Base-by-base conservation (phyloP, 768 basidiomycete species). In the Dioszegia crocea region DNA sequence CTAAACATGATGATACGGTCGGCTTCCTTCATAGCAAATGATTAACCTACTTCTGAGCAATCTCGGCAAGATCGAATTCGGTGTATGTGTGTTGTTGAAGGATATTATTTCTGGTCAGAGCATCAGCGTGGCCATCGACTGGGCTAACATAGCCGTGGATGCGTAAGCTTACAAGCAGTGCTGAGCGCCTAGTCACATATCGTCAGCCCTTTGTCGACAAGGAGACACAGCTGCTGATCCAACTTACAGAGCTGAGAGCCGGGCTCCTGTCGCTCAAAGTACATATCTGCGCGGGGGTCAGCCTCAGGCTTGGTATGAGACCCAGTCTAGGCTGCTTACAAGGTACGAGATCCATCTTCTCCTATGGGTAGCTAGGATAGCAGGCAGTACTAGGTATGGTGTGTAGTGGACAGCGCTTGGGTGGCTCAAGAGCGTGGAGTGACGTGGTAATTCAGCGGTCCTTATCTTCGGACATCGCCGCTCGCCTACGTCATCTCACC, bases 51-150 rank as follows among this genome's bases (percentile, higher is more conserved):
- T 65, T 68, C 14, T 65, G 61, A 5, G 75, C 75, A 24, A 76
- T 68, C n/a, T 75, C 75, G 17, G 75, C 75, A 0, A 76, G 56
- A 55, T 76, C 75, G 31, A 72, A 66, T 48, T 75, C 73, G 30
- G 63, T 61, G 53, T 75, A 76, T 2, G 70, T 71, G 50, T 57
- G 52, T 58, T 69, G 69, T 63, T 76, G 75, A 3, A 76, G 67
- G 5, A 76, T 53, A 46, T 73, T 74, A 53, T 76, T 76, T 29
- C 68, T 68, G 33, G n/a, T 39, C 11, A 46, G 16, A 31, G 24
- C 24, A 30, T 53, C 33, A 23, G 24, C 41, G 10, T 12, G n/a
- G n/a, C n/a, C n/a, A n/a, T n/a, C n/a, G n/a, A n/a, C n/a, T n/a
- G n/a, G n/a, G n/a, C n/a, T n/a, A n/a, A n/a, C n/a, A n/a, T n/a